Evolutionary conservation across 441 rosid species (phyloP).

Genomic region (Bocquillonia castaneifolia): DNA sequence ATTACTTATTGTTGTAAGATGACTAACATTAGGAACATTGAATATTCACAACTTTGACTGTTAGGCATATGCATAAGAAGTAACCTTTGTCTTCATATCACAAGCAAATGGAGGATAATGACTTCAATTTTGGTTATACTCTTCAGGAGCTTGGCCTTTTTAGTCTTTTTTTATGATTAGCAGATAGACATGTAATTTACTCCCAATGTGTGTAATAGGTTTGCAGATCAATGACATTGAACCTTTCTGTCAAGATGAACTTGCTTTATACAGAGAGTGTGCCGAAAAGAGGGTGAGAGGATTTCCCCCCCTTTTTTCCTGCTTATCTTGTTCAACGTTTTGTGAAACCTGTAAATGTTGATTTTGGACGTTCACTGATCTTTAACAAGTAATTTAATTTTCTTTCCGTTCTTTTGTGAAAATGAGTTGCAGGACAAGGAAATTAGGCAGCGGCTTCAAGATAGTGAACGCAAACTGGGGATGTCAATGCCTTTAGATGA

Average conservation of each 20-base stretch:
- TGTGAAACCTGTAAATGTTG: conserved; percentile 12
- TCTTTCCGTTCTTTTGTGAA: conserved; percentile 11
- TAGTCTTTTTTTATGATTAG: background rate
- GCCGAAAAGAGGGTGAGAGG: conserved; percentile 68
- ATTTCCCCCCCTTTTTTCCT: conserved; percentile 7
- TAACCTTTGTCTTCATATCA: background rate
- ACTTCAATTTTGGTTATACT: background rate
- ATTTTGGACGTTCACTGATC: background rate
- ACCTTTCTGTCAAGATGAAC: conserved; percentile 93
- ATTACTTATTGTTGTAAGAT: background rate
- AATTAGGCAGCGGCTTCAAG: conserved; percentile 74
- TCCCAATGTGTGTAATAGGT: conserved; percentile 40
- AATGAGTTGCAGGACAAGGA: conserved; percentile 63
- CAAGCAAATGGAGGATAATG: background rate
- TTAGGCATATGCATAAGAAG: background rate
- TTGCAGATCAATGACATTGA: conserved; percentile 85
- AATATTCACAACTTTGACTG: background rate
- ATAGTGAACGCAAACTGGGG: conserved; percentile 82
- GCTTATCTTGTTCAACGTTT: background rate
- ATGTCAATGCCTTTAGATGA: conserved; percentile 76
- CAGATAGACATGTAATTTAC: background rate
- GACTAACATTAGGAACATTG: background rate
- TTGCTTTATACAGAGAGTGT: conserved; percentile 70
- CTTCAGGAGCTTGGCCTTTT: background rate
- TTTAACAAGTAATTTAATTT: conserved; percentile 11